Percentiles rank a stretch among this genome's conserved stretches.
Conservation (phyloP, 169 alveolate species). For the Plasmodium adleri region DNA sequence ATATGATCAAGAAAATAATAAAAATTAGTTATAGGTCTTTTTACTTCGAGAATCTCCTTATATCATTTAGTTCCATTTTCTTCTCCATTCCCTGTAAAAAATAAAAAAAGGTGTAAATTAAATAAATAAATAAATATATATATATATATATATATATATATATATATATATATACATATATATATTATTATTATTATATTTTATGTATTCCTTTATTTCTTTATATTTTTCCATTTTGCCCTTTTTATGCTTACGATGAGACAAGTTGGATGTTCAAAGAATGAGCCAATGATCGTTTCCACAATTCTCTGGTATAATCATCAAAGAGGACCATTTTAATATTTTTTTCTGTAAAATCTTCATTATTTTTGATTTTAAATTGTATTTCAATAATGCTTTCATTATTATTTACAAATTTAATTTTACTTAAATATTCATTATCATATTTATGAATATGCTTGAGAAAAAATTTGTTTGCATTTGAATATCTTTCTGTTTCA, state of each 20-base stretch:
- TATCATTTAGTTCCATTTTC: slow-evolving; percentile 35
- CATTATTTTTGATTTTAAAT: slow-evolving; percentile 31
- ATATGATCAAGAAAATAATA: too few species aligned
- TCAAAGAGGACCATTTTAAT: slow-evolving; percentile 70
- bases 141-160: not conserved
- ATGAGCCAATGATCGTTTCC: slow-evolving; percentile 66
- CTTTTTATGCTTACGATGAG: slow-evolving; percentile 37
- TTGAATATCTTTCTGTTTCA: slow-evolving; percentile 27
- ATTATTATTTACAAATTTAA: slow-evolving; percentile 50
- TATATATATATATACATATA: not conserved
- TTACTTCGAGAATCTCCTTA: too few species aligned
- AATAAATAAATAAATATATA: slow-evolving; percentile 7
- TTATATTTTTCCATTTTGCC: not conserved
- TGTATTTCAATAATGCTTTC: slow-evolving; percentile 42
- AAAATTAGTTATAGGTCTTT: too few species aligned
- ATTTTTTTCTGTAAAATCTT: slow-evolving; percentile 33
- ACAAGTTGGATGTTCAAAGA: slow-evolving; percentile 59
- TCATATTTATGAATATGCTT: slow-evolving; percentile 57
- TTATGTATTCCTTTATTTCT: too few species aligned
- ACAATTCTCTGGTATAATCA: slow-evolving; percentile 74
- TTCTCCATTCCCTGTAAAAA: slow-evolving; percentile 72
- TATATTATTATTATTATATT: too few species aligned
- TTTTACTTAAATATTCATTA: slow-evolving; percentile 44
- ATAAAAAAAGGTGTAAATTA: not conserved
- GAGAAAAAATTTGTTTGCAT: slow-evolving; percentile 62